phyloP scores from a whole-genome alignment of 805 yeast genomes.

The Brettanomyces sp. region DNA sequence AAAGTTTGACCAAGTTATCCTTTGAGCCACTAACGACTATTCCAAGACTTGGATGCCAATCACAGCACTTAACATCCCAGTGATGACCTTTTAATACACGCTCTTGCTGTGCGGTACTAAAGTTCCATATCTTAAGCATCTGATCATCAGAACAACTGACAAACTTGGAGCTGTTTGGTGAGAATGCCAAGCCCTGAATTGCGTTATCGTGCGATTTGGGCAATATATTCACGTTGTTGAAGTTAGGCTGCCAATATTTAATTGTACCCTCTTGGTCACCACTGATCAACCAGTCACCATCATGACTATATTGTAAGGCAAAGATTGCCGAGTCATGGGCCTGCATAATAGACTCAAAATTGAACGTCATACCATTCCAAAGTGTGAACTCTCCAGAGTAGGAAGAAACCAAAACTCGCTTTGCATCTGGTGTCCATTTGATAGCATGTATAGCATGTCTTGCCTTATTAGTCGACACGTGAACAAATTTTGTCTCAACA shows the following conservation, averaged over 20 bases:
- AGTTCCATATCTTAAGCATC: slow-evolving; percentile 86
- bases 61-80: slow-evolving; percentile 97
- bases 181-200: slow-evolving; percentile 77
- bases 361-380: slow-evolving; percentile 94
- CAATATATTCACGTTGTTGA: slow-evolving; percentile 83
- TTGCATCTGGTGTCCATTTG: slow-evolving; percentile 96
- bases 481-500: slow-evolving; percentile 74
- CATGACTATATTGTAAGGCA: slow-evolving; percentile 71
- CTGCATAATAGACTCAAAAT: slow-evolving; percentile 95
- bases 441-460: slow-evolving; percentile 83
- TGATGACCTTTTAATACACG: slow-evolving; percentile 80
- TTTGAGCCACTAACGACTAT: slow-evolving; percentile 88
- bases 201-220: slow-evolving; percentile 70
- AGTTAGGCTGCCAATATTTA: slow-evolving; percentile 97
- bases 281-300: slow-evolving; percentile 88
- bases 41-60: slow-evolving; percentile 92
- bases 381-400: slow-evolving; percentile 93
- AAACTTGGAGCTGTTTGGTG: slow-evolving; percentile 85
- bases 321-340: slow-evolving; percentile 92
- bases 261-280: slow-evolving; percentile 89
- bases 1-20: slow-evolving; percentile 83
- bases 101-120: slow-evolving; percentile 81
- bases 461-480: slow-evolving; percentile 82
- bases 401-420: slow-evolving; percentile 81
- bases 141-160: slow-evolving; percentile 94